Percentiles rank a stretch among this genome's conserved stretches.
Conservation (phyloP, 129 eudicot species). For the Tanacetum coccineum region DNA sequence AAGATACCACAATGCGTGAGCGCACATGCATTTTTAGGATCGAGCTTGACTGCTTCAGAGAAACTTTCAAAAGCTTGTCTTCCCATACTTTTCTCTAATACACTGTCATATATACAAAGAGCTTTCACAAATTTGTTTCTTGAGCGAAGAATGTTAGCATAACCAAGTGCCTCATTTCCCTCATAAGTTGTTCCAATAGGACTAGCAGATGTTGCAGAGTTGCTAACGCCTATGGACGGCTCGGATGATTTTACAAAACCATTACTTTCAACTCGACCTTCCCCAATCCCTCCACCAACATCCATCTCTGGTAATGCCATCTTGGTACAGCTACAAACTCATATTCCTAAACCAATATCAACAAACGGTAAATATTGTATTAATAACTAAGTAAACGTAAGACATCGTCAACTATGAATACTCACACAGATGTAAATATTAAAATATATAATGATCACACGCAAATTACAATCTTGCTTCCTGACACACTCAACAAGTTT, state of each 20-base stretch:
- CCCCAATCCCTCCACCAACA: slow-evolving; percentile 47
- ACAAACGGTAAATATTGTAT: too few species aligned
- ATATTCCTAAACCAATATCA: too few species aligned
- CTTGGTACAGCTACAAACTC: too few species aligned
- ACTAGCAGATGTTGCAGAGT: slow-evolving; percentile 35
- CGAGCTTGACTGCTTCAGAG: too few species aligned
- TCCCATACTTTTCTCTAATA: slow-evolving; percentile 61
- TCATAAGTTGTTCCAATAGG: slow-evolving; percentile 42
- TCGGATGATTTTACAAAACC: too few species aligned
- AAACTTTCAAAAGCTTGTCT: too few species aligned
- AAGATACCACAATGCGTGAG: too few species aligned
- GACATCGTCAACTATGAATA: not conserved
- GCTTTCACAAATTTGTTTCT: slow-evolving; percentile 88
- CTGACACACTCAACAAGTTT: too few species aligned
- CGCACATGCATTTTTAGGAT: too few species aligned
- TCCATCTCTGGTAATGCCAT: slow-evolving; percentile 70
- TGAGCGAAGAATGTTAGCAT: slow-evolving; percentile 89
- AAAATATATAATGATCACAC: not conserved
- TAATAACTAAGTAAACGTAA: too few species aligned
- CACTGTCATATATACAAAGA: slow-evolving; percentile 59
- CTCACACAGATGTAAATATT: not conserved
- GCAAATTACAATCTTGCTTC: too few species aligned
- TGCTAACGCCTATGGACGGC: slow-evolving; percentile 37
- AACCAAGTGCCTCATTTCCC: slow-evolving; percentile 70
- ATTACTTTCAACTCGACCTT: slow-evolving; percentile 36